Base-by-base conservation (phyloP, 2,329 filamentous ascomycete genomes). In the Thelonectria blattea region DNA sequence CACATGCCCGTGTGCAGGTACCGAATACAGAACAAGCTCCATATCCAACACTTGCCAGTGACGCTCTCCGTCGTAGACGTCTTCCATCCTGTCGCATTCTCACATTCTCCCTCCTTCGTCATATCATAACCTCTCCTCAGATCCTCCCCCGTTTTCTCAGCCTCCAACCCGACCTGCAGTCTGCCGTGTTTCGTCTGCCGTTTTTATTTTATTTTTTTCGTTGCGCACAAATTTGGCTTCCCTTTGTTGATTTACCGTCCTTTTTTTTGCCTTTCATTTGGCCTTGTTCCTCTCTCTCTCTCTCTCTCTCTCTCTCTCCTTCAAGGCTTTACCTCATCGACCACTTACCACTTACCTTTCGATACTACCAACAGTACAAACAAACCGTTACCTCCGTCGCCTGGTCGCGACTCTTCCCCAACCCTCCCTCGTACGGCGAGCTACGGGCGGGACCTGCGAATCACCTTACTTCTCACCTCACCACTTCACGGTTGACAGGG, bases 401-500 rank as follows among this genome's bases (percentile, higher is more conserved):
- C 20, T 30, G 45, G 45, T 52, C 48, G 52, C 43, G 39, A 56
- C 14, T 49, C 52, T 52, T 27, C 56, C 47, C 46, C 24, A 52
- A 42, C 37, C 32, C 34, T 56, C 37, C 32, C 42, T 56, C 39
- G 54, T 39, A 51, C 54, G 54, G 54, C 54, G 54, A 32, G 46
- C 46, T 42, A 50, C 54, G 22, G 39, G 54, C 53, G 52, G 52
- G 52, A 60, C 52, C 42, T 52, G 22, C 47, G 47, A 52, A 62
- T 61, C 61, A 61, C 62, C 64, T 64, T 61, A 65, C 53, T 27
- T 57, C 64, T 64, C 65, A 62, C 61, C 54, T 69, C 64, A 60
- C 54, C 56, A 48, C 58, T 22, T 57, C 51, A 20, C 32, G 17
- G 55, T 50, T 18, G 48, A 34, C 60, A 30, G 57, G 24, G 52